A percentile compares a stretch with the other conserved stretches of the same genome.
These are phyloP conservation scores for Scleroderma bovista DNA, from an alignment of 768 basidiomycete species.

Conservation along the genomic window DNA sequence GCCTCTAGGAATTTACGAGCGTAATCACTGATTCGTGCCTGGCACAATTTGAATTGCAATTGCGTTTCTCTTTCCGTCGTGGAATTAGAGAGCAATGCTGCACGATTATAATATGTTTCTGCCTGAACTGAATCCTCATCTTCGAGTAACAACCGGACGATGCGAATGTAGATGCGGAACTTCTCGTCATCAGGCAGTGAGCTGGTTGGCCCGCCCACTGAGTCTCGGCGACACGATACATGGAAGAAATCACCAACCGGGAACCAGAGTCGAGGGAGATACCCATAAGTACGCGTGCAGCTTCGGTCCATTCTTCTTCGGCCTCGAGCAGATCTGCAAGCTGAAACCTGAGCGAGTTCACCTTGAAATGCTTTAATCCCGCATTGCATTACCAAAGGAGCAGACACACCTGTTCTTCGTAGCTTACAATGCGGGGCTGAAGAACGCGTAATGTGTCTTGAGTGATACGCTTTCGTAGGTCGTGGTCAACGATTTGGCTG, in stretches of 20 bases:
- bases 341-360: slow-evolving; percentile 76
- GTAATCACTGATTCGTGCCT: slow-evolving; percentile 93
- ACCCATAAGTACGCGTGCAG: slow-evolving; percentile 87
- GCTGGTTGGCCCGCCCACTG: slow-evolving; percentile 26
- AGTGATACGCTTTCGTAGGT: slow-evolving; percentile 65
- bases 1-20: slow-evolving; percentile 92
- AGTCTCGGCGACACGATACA: slow-evolving; percentile 2
- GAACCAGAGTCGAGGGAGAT: slow-evolving; percentile 89
- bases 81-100: slow-evolving; percentile 81
- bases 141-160: slow-evolving; percentile 90
- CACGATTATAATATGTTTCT: slow-evolving; percentile 97
- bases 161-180: slow-evolving; percentile 85
- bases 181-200: slow-evolving; percentile 78
- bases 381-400: slow-evolving; percentile 3
- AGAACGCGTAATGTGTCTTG: slow-evolving; percentile 66
- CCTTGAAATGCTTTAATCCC: slow-evolving; percentile 39
- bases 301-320: slow-evolving; percentile 92
- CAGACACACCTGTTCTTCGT: slow-evolving; percentile 84
- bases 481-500: slow-evolving; percentile 46
- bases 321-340: slow-evolving; percentile 86
- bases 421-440: slow-evolving; percentile 80
- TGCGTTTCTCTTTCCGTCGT: slow-evolving; percentile 74
- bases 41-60: slow-evolving; percentile 84
- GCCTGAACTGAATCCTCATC: slow-evolving; percentile 96
- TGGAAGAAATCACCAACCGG: slow-evolving; percentile 44